Conservation (phyloP, 2,329 filamentous ascomycete species). For the Penicillium sp. region DNA sequence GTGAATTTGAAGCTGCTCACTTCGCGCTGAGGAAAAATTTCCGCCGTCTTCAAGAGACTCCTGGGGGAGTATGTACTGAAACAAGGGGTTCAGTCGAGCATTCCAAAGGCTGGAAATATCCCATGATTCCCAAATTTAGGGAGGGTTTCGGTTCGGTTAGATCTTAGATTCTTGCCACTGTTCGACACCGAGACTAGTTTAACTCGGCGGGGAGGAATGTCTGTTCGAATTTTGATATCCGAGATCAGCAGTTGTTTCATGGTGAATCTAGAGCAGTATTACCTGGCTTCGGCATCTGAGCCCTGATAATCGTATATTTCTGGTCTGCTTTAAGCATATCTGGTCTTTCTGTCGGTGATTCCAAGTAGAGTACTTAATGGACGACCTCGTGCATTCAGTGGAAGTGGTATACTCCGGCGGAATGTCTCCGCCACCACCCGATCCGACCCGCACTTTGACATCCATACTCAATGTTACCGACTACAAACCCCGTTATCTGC, state of each 20-base stretch:
- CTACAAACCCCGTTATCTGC: neutral
- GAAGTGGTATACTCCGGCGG: neutral
- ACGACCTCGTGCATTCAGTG: neutral
- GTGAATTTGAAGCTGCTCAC: no score
- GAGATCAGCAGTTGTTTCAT: neutral
- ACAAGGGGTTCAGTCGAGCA: neutral
- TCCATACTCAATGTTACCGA: neutral
- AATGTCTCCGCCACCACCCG: constrained; percentile 2
- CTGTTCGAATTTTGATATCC: neutral
- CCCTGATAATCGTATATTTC: neutral
- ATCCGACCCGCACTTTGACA: neutral
- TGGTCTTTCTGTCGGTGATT: no score
- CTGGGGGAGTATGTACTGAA: neutral
- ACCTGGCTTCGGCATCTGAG: neutral
- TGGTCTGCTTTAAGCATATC: neutral
- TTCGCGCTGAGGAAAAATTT: neutral
- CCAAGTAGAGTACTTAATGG: no score
- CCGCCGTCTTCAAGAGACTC: neutral
- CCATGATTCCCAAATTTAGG: neutral
- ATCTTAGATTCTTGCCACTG: neutral
- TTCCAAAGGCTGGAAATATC: neutral
- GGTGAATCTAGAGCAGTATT: neutral
- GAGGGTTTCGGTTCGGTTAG: neutral
- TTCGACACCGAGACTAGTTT: neutral
- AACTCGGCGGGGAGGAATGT: neutral